Conservation (phyloP, 2,329 filamentous ascomycete genomes). For the Torrubiella hemipterigena region DNA sequence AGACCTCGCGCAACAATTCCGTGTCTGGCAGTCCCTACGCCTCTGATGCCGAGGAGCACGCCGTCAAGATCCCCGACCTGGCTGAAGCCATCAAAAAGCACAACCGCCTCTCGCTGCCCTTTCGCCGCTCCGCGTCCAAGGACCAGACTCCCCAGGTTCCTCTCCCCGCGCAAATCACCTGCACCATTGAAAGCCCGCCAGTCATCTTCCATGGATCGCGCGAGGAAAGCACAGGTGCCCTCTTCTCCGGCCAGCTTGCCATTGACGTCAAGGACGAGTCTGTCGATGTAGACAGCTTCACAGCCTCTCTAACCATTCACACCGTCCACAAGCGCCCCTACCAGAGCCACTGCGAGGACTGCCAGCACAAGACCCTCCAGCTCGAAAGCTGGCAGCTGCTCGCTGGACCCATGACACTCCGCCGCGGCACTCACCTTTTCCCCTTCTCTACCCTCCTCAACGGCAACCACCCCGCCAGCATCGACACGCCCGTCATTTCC, state of each 20-base stretch:
- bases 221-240: constrained; percentile 65
- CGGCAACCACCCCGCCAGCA: constrained; percentile 75
- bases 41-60: constrained; percentile 23
- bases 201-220: constrained; percentile 71
- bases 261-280: constrained; percentile 55
- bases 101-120: constrained; percentile 28
- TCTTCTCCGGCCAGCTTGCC: constrained; percentile 74
- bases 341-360: constrained; percentile 65
- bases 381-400: constrained; percentile 73
- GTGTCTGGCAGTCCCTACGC: constrained; percentile 20
- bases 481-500: constrained; percentile 58
- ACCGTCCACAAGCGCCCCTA: constrained; percentile 74
- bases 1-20: constrained; percentile 11
- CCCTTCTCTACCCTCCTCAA: constrained; percentile 82
- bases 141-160: constrained; percentile 12
- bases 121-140: constrained; percentile 14
- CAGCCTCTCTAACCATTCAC: constrained; percentile 58
- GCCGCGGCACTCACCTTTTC: constrained; percentile 56
- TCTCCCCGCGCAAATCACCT: constrained; percentile 31
- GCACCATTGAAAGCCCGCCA: constrained; percentile 73
- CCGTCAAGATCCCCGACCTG: constrained; percentile 26
- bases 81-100: constrained; percentile 27
- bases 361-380: constrained; percentile 58
- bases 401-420: constrained; percentile 37
- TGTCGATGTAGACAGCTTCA: constrained; percentile 59